Conservation (phyloP, 2,329 filamentous ascomycete species). For the Monilinia aucupariae region DNA sequence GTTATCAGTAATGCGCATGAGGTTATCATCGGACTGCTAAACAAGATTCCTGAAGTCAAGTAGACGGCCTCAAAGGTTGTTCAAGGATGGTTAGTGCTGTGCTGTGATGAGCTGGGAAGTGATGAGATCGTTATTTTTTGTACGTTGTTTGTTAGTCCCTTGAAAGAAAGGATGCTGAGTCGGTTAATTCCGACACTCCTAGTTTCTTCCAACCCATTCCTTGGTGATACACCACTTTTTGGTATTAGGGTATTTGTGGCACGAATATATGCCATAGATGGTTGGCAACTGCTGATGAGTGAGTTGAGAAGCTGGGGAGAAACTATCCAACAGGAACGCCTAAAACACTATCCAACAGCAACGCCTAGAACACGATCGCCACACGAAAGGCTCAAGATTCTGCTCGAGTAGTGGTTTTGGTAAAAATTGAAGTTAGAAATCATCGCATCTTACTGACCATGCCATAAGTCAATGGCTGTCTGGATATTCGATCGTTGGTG, state of each 20-base stretch:
- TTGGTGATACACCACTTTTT: too few species aligned
- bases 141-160: neutral
- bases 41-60: neutral
- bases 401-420: neutral
- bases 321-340: neutral
- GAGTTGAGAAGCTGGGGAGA: too few species aligned
- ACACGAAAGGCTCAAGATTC: neutral
- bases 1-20: neutral
- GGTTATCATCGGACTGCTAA: neutral
- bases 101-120: neutral
- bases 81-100: neutral
- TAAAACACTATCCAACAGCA: neutral
- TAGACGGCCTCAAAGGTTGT: neutral
- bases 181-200: neutral
- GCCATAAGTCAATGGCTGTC: neutral
- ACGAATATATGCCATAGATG: neutral
- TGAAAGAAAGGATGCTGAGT: neutral
- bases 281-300: neutral
- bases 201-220: neutral
- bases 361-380: neutral
- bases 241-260: neutral
- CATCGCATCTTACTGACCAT: neutral
- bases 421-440: neutral
- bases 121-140: neutral
- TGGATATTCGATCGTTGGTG: neutral